These are phyloP conservation scores for Pulveroboletus ravenelii DNA, from an alignment of 768 basidiomycete genomes.

Conservation along the genomic window DNA sequence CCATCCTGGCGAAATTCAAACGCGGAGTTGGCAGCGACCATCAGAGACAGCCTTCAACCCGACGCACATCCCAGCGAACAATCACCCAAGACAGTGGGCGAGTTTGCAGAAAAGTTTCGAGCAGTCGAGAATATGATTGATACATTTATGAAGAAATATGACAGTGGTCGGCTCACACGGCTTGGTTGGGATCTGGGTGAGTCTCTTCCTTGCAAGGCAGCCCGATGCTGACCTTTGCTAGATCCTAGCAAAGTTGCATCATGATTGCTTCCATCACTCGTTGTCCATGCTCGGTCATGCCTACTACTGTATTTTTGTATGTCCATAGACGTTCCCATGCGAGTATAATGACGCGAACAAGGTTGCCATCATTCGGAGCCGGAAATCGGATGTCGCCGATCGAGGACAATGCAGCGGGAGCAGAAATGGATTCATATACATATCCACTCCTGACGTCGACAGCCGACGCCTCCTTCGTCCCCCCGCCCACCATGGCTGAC, in stretches of 20 bases:
- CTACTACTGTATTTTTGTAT: conserved; percentile 14
- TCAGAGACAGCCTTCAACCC: conserved; percentile 11
- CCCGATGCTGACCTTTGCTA: conserved; percentile 5
- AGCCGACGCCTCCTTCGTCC: conserved; percentile 9
- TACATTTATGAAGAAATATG: conserved; percentile 16
- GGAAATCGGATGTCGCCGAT: conserved; percentile 20
- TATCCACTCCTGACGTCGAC: conserved; percentile 8
- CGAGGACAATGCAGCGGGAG: conserved; percentile 17
- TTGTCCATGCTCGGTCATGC: not conserved
- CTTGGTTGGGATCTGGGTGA: conserved; percentile 29
- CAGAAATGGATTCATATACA: conserved; percentile 1
- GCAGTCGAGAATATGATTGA: conserved; percentile 17
- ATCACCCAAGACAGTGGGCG: conserved; percentile 18
- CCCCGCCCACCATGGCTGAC: conserved; percentile 18
- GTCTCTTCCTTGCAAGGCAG: not conserved
- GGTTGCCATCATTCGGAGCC: conserved; percentile 7
- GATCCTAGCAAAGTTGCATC: not conserved
- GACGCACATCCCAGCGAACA: not conserved
- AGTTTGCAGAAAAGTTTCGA: conserved; percentile 20
- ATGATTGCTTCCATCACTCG: conserved; percentile 3
- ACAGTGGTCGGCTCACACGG: conserved; percentile 15
- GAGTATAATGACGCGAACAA: conserved; percentile 18
- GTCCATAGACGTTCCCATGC: not conserved
- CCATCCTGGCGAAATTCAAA: not conserved
- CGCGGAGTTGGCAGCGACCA: conserved; percentile 4